A percentile compares a stretch with the other conserved stretches of the same genome.
Conservation (phyloP, 73 alveolate species). For the Paramecium octaurelia region DNA sequence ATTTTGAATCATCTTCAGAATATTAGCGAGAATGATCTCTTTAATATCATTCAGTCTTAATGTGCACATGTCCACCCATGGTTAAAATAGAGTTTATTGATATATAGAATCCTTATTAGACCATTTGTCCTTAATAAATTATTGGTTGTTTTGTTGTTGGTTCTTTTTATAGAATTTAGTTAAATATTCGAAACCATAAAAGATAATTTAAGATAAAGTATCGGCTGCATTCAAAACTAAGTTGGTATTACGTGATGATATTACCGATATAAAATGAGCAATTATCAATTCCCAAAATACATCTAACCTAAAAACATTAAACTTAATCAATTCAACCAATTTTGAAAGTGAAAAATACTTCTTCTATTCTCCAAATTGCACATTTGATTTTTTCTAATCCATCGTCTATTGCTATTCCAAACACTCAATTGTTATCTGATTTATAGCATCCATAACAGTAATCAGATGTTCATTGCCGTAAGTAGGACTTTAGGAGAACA, state of each 20-base stretch:
- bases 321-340: background rate
- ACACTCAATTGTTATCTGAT: conserved; percentile 11
- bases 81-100: conserved; percentile 32
- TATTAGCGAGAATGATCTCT: background rate
- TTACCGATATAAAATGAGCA: conserved; percentile 39
- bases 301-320: conserved; percentile 24
- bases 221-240: conserved; percentile 16
- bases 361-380: background rate
- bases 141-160: background rate
- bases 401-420: background rate
- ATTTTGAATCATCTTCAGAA: conserved; percentile 14
- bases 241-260: background rate
- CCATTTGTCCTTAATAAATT: conserved; percentile 47
- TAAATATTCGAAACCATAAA: conserved; percentile 20
- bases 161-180: background rate
- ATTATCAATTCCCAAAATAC: conserved; percentile 44
- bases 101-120: background rate
- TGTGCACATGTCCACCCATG: conserved; percentile 37
- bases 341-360: background rate
- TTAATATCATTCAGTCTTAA: background rate
- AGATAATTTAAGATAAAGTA: conserved; percentile 19
- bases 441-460: conserved; percentile 25
- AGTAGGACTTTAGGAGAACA: conserved; percentile 29
- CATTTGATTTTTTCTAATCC: background rate
- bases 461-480: conserved; percentile 37